Evolutionary conservation across 352 stramenopile genomes (phyloP), one percentile per base, ranked within the genome.

Genomic region (Phytophthora hibernalis): DNA sequence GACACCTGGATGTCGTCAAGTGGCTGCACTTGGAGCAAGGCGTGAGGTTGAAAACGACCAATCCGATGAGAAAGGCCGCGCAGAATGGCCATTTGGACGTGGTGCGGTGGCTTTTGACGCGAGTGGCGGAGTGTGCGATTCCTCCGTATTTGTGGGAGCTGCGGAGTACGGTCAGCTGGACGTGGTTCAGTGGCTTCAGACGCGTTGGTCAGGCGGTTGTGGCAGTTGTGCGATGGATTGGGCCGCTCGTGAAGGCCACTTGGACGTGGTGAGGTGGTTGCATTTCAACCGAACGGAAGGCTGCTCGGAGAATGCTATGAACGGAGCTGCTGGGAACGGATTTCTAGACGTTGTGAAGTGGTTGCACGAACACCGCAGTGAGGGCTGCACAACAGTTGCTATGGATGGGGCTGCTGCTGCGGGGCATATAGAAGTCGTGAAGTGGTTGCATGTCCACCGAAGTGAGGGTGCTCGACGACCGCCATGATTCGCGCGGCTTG

Each of bases 1-100:
- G 44, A 6, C 51, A 72, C 30, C 47, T 75, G 8, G 52, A 65
- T 16, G 51, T 64, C 5, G 43, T 71, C 45, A 67, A 75, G 47
- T 71, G 61, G 61, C 38, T 71, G 16, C 35, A 70, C 24, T 33
- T 5, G 11, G 24, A 75, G 5, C 44, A n/a, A 15, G 20, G 18
- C 1, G 13, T 65, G 1, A 20, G 12, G 2, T 11, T 65, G n/a
- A n/a, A n/a, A n/a, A 60, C 51, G 1, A 26, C 28, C 12, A 38
- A 50, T 11, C 42, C 38, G 13, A 62, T 66, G 22, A 40, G 31
- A 43, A 33, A 60, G 5, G 61, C 67, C 0, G 54, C 50, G 1
- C 11, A 48, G 13, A 43, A 66, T 48, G 50, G 54, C 0, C 50
- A 66, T 33, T 48, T 52, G 45, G 21, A 55, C 0, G 42, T 70